Evolutionary conservation across 345 rosid species (phyloP), one percentile per base, ranked within the genome.

Genomic region (Clausena lansium): DNA sequence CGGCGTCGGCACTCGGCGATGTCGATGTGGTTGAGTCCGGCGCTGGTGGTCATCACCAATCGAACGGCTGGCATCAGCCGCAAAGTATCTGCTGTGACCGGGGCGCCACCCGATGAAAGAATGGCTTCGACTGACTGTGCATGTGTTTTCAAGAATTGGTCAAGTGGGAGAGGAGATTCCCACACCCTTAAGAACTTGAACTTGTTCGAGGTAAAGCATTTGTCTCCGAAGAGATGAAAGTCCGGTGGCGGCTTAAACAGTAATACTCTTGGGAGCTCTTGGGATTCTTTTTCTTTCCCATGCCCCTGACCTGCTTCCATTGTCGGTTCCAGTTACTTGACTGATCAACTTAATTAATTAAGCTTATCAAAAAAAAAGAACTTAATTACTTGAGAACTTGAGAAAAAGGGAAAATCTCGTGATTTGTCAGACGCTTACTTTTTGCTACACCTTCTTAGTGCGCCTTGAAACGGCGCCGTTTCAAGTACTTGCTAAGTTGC

Each of bases 1-100:
- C 88, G 95, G 25, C 90, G 86, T 45, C 83, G 87, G 84, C 98
- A 91, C 71, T 77, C 96, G 0, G 75, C 71, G 70, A 90, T 30
- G 77, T 91, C 88, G 82, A 90, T 35, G 80, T 89, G 90, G 77
- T 93, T 77, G 77, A 86, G 70, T 58, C 95, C 91, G 39, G 84
- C 84, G 81, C 91, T 85, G 72, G 88, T 76, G 68, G 86, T 85
- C 80, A 89, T 81, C n/a, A 91, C 50, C 7, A 93, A 13, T 62
- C 78, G 75, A 17, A 90, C 78, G 30, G 83, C 74, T 9, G 95
- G 89, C 27, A 91, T 87, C 39, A 77, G 63, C 4, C 78, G 77
- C 68, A 93, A 74, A 9, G 77, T 57, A 2, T 82, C 89, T 3
- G 81, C 80, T 39, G 80, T 78, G 5, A 88, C 68, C 2, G 80